These are phyloP conservation scores for Magnolia sinica DNA, from an alignment of 164 flowering plant genomes.

Conservation along the genomic window DNA sequence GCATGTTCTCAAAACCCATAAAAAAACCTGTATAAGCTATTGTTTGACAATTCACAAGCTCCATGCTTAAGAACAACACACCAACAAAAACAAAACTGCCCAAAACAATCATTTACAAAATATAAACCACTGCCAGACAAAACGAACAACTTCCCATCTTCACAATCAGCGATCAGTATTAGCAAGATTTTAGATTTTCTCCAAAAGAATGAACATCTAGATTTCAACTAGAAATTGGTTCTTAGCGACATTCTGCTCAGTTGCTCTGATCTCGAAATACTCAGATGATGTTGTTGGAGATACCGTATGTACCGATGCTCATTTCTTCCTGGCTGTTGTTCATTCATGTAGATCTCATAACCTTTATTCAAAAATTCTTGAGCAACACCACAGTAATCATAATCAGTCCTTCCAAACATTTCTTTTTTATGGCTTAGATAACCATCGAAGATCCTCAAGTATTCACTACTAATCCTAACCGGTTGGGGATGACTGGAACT, in stretches of 20 bases:
- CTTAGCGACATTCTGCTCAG: slow-evolving; percentile 10
- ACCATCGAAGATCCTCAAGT: slow-evolving; percentile 19
- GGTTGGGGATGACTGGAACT: not conserved
- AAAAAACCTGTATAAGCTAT: too few species aligned
- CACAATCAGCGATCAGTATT: too few species aligned
- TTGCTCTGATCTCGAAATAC: slow-evolving; percentile 16
- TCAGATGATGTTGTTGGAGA: slow-evolving; percentile 24
- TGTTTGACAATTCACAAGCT: too few species aligned
- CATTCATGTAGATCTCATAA: slow-evolving; percentile 22
- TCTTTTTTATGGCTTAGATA: slow-evolving; percentile 14
- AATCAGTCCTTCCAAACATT: slow-evolving; percentile 22
- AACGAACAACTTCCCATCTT: too few species aligned
- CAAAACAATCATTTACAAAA: too few species aligned
- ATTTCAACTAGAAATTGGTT: not conserved
- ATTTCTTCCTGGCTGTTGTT: slow-evolving; percentile 13
- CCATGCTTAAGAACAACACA: too few species aligned
- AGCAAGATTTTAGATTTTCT: too few species aligned
- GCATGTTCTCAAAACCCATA: too few species aligned
- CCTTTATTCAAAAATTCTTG: slow-evolving; percentile 19
- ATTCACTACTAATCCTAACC: slow-evolving; percentile 2
- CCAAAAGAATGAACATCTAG: too few species aligned
- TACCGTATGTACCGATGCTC: slow-evolving; percentile 7
- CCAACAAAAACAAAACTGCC: too few species aligned
- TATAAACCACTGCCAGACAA: too few species aligned
- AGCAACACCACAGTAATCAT: slow-evolving; percentile 3